Base-by-base conservation (phyloP, 2,329 filamentous ascomycete species). In the Fusarium napiforme region DNA sequence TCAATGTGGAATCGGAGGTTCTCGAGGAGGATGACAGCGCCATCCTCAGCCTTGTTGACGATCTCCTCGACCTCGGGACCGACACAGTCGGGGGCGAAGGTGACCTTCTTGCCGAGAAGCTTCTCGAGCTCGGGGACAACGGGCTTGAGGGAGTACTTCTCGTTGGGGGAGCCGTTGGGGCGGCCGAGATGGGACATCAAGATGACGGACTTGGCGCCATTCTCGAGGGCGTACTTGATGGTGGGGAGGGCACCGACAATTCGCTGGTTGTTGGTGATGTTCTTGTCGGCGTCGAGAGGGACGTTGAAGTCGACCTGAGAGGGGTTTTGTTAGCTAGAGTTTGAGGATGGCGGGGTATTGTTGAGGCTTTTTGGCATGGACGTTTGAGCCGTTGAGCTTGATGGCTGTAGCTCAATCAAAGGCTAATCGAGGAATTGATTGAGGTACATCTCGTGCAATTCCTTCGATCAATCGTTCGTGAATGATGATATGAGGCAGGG, bases 151-250 rank as follows among this genome's bases (percentile, higher is more conserved):
- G 93, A 97, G 91, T 96, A 99, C 88, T 99, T 98, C 77, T 90
- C 84, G 87, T 97, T 97, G 82, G 86, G 87, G 84, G 94, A 91
- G 83, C 96, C 96, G 82, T 98, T 93, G 74, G 96, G 96, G 60
- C 96, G 96, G 80, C 96, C 96, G 72, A 99, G 93, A 85, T 99
- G 96, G 81, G 96, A 98, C 96, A 99, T 99, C 82, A 99, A 90
- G 80, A 98, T 86, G 70, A 99, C 95, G 56, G 95, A 88, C 89
- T 97, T 97, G 82, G 95, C 95, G 78, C 93, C 94, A 84, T 97
- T 86, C 77, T 97, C 93, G 80, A 96, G 87, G 81, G 95, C 95
- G 84, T 97, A 92, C 87, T 97, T 97, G 89, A 98, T 97, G 79
- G 95, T 97, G 80, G 95, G 95, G 75, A 97, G 87, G 80, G 96